Evolutionary conservation across 2,329 filamentous ascomycete genomes (phyloP).

Genomic region (Penicillium psychrosexuale): DNA sequence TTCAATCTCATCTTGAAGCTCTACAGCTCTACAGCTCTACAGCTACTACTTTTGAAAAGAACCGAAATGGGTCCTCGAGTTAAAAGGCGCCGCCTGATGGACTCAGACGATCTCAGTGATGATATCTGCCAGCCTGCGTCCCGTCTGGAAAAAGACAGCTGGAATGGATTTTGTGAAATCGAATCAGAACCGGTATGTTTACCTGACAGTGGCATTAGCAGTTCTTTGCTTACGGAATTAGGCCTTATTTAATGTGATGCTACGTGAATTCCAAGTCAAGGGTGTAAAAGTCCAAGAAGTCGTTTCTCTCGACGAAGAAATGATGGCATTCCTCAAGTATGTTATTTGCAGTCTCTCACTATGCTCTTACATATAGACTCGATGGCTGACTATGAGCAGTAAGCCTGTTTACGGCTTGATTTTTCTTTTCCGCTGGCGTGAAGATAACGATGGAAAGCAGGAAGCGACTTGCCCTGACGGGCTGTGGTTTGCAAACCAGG

Average conservation of each 20-base stretch:
- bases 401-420: constrained; percentile 81
- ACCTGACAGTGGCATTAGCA: not conserved
- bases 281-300: constrained; percentile 74
- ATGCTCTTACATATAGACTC: not conserved
- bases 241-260: constrained; percentile 82
- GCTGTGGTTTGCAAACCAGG: constrained; percentile 94
- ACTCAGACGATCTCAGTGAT: constrained; percentile 21
- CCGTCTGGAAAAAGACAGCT: constrained; percentile 39
- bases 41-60: not conserved
- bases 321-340: constrained; percentile 62
- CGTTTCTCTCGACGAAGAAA: constrained; percentile 66
- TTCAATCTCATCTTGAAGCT: constrained; percentile 2
- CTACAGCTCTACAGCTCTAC: not conserved
- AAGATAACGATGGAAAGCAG: constrained; percentile 52
- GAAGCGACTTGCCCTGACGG: constrained; percentile 57
- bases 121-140: constrained; percentile 34
- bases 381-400: constrained; percentile 39
- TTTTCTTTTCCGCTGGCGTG: constrained; percentile 74
- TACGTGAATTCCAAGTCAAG: constrained; percentile 72
- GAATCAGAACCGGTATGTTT: constrained; percentile 78
- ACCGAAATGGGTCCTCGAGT: constrained; percentile 28
- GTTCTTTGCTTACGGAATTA: constrained; percentile 32
- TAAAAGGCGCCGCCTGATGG: constrained; percentile 30
- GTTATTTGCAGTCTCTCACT: constrained; percentile 15
- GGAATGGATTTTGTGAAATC: constrained; percentile 61